Evolutionary conservation across 169 alveolate genomes (phyloP), one percentile per base, ranked within the genome.

Genomic region (Plasmodium chabaudi): DNA sequence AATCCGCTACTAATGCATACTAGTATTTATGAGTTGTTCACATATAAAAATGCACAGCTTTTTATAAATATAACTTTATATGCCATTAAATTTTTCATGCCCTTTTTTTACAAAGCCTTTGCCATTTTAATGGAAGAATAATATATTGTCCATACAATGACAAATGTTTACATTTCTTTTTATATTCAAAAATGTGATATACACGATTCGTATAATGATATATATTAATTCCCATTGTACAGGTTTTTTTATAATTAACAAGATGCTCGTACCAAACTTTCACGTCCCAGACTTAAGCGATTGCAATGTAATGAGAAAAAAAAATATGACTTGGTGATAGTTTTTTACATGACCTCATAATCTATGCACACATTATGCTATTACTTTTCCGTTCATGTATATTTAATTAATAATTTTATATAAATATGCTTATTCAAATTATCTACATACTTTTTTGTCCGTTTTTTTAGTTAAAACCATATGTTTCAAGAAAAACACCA

Each of bases 201-300:
- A 34, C 5, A 34, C 42, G 4, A 34, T 34, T 34, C 0, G 4
- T 34, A 34, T 34, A 34, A 34, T 3, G 0, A 34, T 27, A 34
- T 3, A 34, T 34, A 34, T 39, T 25, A 25, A 25, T 9, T 34
- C 19, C 44, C 9, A 49, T 59, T 15, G 47, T 10, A 27, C 72
- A 95, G 97, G 97, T 34, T 94, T 95, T 77, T 95, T 95, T 70
- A 67, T 95, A 46, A 95, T 95, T 61, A 95, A 95, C 74, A 90
- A 94, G 69, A 93, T 95, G 97, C 94, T 95, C 17, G 95, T 95
- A 23, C 97, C 97, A n/a, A 94, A 82, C 17, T 79, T 92, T 49
- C 97, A 94, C 13, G 95, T 95, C 46, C 95, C 97, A 4, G 94
- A 94, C 51, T 19, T 86, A 10, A 84, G 72, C 1, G 91, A 92